These are phyloP conservation scores for Lonicera japonica DNA, from an alignment of 129 eudicot genomes.

Conservation along the genomic window DNA sequence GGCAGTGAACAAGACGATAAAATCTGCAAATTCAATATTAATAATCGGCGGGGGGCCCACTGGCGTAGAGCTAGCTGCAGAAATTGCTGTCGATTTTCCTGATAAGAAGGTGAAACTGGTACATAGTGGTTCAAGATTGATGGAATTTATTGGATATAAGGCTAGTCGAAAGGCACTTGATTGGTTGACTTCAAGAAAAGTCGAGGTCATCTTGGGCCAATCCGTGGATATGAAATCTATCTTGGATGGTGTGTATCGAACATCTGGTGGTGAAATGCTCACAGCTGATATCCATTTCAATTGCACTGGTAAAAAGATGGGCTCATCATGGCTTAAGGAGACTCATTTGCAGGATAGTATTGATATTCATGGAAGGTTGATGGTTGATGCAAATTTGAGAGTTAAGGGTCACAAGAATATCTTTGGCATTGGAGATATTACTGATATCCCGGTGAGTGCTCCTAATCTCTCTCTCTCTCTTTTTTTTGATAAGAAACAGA, in stretches of 20 bases:
- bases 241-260: constrained; percentile 41
- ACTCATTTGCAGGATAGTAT: constrained; percentile 39
- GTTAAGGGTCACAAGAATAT: constrained; percentile 56
- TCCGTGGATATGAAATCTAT: constrained; percentile 37
- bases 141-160: constrained; percentile 53
- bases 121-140: constrained; percentile 59
- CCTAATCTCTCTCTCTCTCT: no score
- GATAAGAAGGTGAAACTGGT: constrained; percentile 63
- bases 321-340: constrained; percentile 62
- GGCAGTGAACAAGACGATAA: constrained; percentile 58
- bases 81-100: constrained; percentile 56
- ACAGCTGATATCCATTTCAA: constrained; percentile 53
- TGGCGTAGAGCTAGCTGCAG: constrained; percentile 85
- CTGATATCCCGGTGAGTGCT: constrained; percentile 48
- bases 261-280: constrained; percentile 61
- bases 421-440: constrained; percentile 74
- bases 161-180: constrained; percentile 56
- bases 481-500: no score
- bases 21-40: constrained; percentile 51
- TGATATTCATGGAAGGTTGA: constrained; percentile 52
- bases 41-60: constrained; percentile 79
- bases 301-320: constrained; percentile 56
- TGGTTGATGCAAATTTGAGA: constrained; percentile 47
- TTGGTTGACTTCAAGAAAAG: constrained; percentile 64
- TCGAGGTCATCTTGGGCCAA: constrained; percentile 63